These are phyloP conservation scores for Capsicum rhomboideum DNA, from an alignment of 257 asterid species.

Conservation along the genomic window DNA sequence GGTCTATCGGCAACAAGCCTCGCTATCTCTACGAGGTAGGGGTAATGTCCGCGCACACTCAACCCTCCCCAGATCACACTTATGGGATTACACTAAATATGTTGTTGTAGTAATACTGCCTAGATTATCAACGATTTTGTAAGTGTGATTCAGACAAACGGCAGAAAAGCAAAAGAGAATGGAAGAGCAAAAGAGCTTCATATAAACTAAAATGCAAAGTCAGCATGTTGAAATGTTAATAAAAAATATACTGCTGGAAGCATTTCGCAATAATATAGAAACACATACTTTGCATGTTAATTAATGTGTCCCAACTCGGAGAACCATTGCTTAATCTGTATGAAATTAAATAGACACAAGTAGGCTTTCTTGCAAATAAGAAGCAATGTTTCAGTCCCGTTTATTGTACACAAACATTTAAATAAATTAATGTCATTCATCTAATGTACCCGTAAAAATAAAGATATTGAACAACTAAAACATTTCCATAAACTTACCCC, in stretches of 20 bases:
- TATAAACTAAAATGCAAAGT: background rate
- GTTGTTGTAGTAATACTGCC: too few relatives aligned
- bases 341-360: background rate
- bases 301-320: background rate
- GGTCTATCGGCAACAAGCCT: too few relatives aligned
- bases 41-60: too few relatives aligned
- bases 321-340: background rate
- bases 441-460: background rate
- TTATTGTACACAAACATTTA: background rate
- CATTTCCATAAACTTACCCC: background rate
- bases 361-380: background rate
- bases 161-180: background rate
- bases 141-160: background rate
- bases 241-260: background rate
- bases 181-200: background rate
- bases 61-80: too few relatives aligned
- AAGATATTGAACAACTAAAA: background rate
- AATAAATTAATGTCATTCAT: background rate
- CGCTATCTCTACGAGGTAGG: too few relatives aligned
- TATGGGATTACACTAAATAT: too few relatives aligned
- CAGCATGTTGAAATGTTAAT: background rate
- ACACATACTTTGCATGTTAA: background rate
- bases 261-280: background rate
- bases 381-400: background rate
- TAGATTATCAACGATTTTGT: background rate